Evolutionary conservation across 306 rosid species (phyloP), one percentile per base, ranked within the genome.

Genomic region (Quillaja saponaria): DNA sequence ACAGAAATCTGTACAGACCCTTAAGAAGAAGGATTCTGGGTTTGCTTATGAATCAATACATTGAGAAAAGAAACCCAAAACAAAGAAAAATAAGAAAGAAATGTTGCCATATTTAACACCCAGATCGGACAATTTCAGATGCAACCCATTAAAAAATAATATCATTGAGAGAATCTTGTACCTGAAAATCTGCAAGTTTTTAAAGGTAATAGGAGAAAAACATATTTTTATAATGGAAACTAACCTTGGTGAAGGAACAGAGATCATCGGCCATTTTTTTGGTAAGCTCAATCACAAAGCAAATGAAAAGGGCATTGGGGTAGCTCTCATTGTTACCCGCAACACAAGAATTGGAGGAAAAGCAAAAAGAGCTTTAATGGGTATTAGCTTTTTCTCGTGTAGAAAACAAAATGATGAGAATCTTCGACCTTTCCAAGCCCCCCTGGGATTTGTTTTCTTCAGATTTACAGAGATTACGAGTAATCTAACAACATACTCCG

Each of bases 191-290:
- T 11, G 61, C 21, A n/a, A 54, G 68, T 53, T 71, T 67, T 15
- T 25, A 50, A 72, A 49, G 49, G 41, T 9, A 28, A 68, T 13
- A 57, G 3, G 56, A 73, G 50, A 76, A 76, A 21, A 41, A 60
- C 64, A 34, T 48, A 39, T 34, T 28, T 17, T 45, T 51, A 4
- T 35, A 33, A 28, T 17, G 11, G 37, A 3, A 53, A 34, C 77
- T 46, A 40, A 92, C 99, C 96, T 92, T 89, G 67, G 84, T 41
- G 80, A 78, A 86, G 85, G 80, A 83, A 73, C 75, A 72, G 37
- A 65, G 86, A 75, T 85, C 91, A 62, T 89, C 96, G 7, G 95
- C 94, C 99, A 92, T 92, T 74, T 92, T 74, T 86, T 82, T 63
- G 64, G 50, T 64, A 64, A 68, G 87, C 79, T 86, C 83, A 83